Evolutionary conservation across 148 eudicot genomes (phyloP).

Genomic region (Chenopodium quinoa): DNA sequence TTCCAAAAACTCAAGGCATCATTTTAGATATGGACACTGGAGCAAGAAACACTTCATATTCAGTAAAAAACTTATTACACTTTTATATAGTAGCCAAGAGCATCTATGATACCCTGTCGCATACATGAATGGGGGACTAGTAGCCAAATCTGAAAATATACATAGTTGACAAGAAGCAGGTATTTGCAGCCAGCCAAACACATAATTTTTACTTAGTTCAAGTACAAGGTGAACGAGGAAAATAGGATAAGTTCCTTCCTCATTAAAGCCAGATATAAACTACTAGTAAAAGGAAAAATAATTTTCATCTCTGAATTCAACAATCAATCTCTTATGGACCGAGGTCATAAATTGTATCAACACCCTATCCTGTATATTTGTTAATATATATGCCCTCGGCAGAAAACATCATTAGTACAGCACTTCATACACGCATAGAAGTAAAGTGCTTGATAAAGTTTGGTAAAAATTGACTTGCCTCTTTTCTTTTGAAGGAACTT

Average conservation of each 20-base stretch:
- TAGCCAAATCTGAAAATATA: neutral
- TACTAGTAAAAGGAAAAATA: neutral
- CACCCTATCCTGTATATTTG: neutral
- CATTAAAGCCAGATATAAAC: neutral
- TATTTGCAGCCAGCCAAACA: neutral
- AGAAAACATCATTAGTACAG: neutral
- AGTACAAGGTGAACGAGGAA: neutral
- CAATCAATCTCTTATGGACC: neutral
- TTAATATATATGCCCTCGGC: neutral
- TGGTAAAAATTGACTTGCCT: constrained; percentile 46
- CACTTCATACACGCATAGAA: neutral
- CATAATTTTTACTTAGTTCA: neutral
- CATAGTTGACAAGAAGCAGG: neutral
- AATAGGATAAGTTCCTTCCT: neutral
- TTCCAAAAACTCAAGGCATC: neutral
- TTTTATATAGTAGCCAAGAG: neutral
- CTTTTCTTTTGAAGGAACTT: constrained; percentile 76
- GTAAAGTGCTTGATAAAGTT: neutral
- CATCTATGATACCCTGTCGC: neutral
- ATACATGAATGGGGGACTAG: neutral
- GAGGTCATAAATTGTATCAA: neutral
- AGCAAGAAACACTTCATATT: neutral
- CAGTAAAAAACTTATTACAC: neutral
- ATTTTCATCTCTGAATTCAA: neutral
- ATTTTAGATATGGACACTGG: neutral